Conservation (phyloP, 2,329 filamentous ascomycete genomes). For the Cytospora piceicola region DNA sequence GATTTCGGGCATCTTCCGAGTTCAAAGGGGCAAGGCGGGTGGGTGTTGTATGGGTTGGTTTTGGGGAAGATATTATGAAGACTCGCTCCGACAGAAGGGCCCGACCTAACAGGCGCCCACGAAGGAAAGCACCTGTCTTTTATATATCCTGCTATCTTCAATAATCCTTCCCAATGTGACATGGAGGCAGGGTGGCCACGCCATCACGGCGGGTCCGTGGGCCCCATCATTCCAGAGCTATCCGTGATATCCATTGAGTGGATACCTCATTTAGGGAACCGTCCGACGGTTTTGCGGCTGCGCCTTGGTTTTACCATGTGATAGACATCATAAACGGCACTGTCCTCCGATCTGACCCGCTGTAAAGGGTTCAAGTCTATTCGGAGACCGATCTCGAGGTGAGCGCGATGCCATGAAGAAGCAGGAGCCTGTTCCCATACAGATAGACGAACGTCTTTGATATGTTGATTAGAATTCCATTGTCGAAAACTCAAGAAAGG, state of each 20-base stretch:
- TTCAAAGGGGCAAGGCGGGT: background rate
- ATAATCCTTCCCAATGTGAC: background rate
- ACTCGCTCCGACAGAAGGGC: background rate
- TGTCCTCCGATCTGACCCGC: background rate
- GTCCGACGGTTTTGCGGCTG: background rate
- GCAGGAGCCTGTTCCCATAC: background rate
- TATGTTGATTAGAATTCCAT: background rate
- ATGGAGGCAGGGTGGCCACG: constrained; percentile 1
- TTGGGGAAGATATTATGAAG: background rate
- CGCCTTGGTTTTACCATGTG: background rate
- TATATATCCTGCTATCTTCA: background rate
- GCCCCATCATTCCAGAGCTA: background rate
- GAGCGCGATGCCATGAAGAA: background rate
- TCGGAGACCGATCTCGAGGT: background rate
- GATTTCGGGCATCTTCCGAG: constrained; percentile 27
- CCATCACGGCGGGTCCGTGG: constrained; percentile 17
- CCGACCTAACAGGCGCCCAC: background rate
- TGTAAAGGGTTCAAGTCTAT: background rate
- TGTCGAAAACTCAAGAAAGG: background rate
- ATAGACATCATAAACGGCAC: background rate
- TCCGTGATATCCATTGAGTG: constrained; percentile 19
- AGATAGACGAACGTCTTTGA: background rate
- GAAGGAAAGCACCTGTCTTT: background rate
- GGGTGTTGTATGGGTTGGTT: background rate
- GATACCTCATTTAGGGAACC: background rate